These are phyloP conservation scores for Periconia digitata DNA, from an alignment of 2,329 filamentous ascomycete species.

Conservation along the genomic window DNA sequence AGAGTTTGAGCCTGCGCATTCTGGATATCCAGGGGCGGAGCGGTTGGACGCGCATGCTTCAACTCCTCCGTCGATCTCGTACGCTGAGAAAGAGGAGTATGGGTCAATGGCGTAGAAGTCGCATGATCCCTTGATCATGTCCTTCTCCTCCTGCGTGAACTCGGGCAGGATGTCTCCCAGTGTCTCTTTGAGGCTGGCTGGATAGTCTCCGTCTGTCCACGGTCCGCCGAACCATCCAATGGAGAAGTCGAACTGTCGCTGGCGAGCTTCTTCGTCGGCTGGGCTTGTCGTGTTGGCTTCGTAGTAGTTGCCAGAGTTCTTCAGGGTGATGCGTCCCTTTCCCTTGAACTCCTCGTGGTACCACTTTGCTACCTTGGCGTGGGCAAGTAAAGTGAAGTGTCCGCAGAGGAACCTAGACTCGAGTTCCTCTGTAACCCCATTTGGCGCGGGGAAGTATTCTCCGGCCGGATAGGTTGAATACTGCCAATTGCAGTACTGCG, in stretches of 20 bases:
- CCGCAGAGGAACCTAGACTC: conserved; percentile 48
- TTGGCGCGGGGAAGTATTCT: conserved; percentile 50
- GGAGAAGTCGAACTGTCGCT: conserved; percentile 46
- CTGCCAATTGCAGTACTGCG: conserved; percentile 54
- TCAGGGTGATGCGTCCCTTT: conserved; percentile 46
- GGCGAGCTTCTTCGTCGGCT: conserved; percentile 40
- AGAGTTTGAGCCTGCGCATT: conserved; percentile 42
- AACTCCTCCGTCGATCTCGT: conserved; percentile 33
- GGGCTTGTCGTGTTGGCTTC: conserved; percentile 41
- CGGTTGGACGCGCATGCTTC: conserved; percentile 47
- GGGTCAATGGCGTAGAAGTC: conserved; percentile 49
- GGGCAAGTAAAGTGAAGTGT: conserved; percentile 47
- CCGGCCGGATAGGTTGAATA: conserved; percentile 49
- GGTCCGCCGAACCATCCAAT: conserved; percentile 51
- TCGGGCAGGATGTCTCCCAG: conserved; percentile 43
- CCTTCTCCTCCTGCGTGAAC: conserved; percentile 44
- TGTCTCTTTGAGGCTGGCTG: conserved; percentile 42
- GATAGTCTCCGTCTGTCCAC: conserved; percentile 51
- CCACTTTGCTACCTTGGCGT: conserved; percentile 49
- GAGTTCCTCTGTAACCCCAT: conserved; percentile 44
- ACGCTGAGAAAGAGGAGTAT: conserved; percentile 35
- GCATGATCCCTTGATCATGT: conserved; percentile 47
- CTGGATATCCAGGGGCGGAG: conserved; percentile 44
- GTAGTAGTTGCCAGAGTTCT: conserved; percentile 48
- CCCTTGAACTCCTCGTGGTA: conserved; percentile 51